Percentiles rank a stretch among this genome's conserved stretches.
These are phyloP conservation scores for Pulveroboletus ravenelii DNA, from an alignment of 768 basidiomycete genomes.

Conservation along the genomic window DNA sequence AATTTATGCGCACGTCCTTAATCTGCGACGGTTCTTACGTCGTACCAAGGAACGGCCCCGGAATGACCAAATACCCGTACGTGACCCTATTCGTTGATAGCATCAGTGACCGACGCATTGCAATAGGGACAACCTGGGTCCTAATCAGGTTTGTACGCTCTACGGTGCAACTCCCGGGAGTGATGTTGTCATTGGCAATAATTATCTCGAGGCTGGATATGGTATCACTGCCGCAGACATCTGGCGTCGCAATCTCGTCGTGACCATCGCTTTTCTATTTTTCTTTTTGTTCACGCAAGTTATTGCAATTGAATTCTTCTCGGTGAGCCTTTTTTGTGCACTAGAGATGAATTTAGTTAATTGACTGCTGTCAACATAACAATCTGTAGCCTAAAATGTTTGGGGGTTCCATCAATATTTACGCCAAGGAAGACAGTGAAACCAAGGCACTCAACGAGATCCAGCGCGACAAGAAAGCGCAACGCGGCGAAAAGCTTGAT, in stretches of 20 bases:
- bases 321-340: constrained; percentile 36
- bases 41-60: constrained; percentile 59
- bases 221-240: constrained; percentile 46
- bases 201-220: constrained; percentile 59
- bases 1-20: constrained; percentile 66
- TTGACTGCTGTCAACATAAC: not conserved
- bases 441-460: constrained; percentile 49
- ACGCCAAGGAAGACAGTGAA: constrained; percentile 55
- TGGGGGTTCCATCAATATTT: constrained; percentile 47
- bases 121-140: constrained; percentile 44
- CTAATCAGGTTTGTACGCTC: constrained; percentile 76
- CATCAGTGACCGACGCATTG: constrained; percentile 10
- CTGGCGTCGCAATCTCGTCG: constrained; percentile 66
- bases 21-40: constrained; percentile 62
- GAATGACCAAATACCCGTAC: constrained; percentile 57
- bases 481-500: constrained; percentile 32
- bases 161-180: constrained; percentile 60
- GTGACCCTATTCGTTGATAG: constrained; percentile 18
- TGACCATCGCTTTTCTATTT: constrained; percentile 66
- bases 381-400: constrained; percentile 27
- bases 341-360: not conserved
- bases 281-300: constrained; percentile 68
- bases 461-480: constrained; percentile 51
- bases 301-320: constrained; percentile 59
- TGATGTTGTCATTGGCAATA: constrained; percentile 48